Base-by-base conservation (phyloP, 2,329 filamentous ascomycete genomes). In the Scedosporium apiospermum region DNA sequence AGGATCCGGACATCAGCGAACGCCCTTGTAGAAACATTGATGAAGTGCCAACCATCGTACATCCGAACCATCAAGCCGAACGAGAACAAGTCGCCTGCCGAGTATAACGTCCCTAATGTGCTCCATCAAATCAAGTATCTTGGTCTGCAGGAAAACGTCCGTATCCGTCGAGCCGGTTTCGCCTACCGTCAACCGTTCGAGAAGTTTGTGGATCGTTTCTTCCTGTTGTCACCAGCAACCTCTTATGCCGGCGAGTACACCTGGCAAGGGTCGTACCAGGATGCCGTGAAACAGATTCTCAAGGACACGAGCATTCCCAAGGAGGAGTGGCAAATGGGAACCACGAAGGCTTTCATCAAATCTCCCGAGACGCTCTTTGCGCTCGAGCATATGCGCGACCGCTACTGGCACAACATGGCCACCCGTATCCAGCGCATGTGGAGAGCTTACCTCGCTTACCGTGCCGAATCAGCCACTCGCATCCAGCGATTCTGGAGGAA, bases 401-500 rank as follows among this genome's bases (percentile, higher is more conserved):
- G 91, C 63, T 99, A 98, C 76, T 98, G 93, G 93, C 93, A 98
- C 76, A 99, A 98, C 77, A 98, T 99, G 95, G 95, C 95, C 3
- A 96, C 93, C 64, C 87, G 95, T 64, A 98, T 99, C 64, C 95
- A 99, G 77, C 86, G 95, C 68, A 95, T 96, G 71, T 99, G 95
- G 95, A 86, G 95, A 69, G 96, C 96, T 61, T 98, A 97, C 71
- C 82, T 98, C 49, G 88, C 93, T 4, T 98, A 98, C 75, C 86
- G 95, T 55, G 89, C 87, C 27, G 95, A 99, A 75, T 95, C 91
- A 64, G 95, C 95, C 6, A 96, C 89, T 14, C 86, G 95, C 41
- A 98, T 99, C 67, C 95, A 98, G 73, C 85, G 91, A 51, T 93
- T 96, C 79, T 99, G 93, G 93, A 85, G 93, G 69, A 93, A 95